Base-by-base conservation (phyloP, 352 stramenopile species). In the Globisporangium carolinianum region DNA sequence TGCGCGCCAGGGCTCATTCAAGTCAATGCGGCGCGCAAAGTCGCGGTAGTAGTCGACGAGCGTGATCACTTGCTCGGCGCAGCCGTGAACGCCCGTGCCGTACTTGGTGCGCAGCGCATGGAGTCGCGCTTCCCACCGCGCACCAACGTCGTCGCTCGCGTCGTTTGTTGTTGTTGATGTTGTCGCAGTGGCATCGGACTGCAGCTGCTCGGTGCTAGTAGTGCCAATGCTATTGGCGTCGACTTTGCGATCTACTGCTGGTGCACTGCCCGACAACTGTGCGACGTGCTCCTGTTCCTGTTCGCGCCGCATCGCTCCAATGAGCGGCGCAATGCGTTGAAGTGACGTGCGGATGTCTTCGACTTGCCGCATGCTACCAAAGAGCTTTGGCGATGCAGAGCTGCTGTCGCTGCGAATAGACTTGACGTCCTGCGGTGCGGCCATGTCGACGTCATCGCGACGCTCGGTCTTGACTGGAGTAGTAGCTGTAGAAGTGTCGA, bases 41-140 rank as follows among this genome's bases (percentile, higher is more conserved):
- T 81, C 66, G 36, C 81, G 75, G 53, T 94, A 94, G 48, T 94
- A 94, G 58, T 91, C 83, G 11, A 94, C 72, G 46, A 94, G 69
- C 18, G 76, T 83, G 51, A 94, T 79, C 36, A 86, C 80, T 55
- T 94, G 85, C 53, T 90, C 85, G 0, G 73, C 69, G 53, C 85
- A 94, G 10, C 69, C 74, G 36, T 63, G 66, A 45, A 88, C 68
- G 6, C 83, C 77, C 7, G 47, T 15, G 12, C 77, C 79, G 57
- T 94, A 94, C 36, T 78, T 83, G 5, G 71, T 80, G 17, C 84
- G 80, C 37, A 94, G 57, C 10, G 73, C 60, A 24, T 63, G 42
- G 6, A 79, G 53, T 51, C 65, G 62, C 55, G 53, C 47, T 24
- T 75, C 39, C 24, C 60, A 57, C 6, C 41, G 58, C 38, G 66